A percentile compares a stretch with the other conserved stretches of the same genome.
phyloP scores from a whole-genome alignment of 2,329 filamentous ascomycete species.

The Xylaria sp. region DNA sequence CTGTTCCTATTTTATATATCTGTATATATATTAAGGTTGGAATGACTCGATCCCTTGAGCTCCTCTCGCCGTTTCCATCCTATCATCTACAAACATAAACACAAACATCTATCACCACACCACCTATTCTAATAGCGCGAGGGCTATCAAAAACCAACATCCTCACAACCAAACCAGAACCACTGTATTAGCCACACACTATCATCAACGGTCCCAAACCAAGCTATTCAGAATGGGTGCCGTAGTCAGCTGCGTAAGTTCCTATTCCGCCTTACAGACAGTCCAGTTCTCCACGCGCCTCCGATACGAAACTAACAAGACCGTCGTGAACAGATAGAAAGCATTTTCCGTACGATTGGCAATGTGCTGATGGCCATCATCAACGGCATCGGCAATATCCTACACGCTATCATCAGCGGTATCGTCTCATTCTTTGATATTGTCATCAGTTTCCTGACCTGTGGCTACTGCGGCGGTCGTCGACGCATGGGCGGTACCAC shows the following conservation, averaged over 20 bases:
- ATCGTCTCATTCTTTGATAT: constrained; percentile 73
- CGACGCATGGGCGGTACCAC: constrained; percentile 39
- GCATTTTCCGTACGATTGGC: constrained; percentile 72
- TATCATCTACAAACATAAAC: constrained; percentile 18
- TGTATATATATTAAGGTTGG: constrained; percentile 21
- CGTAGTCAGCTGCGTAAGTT: constrained; percentile 83
- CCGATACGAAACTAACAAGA: constrained; percentile 34
- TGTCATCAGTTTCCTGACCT: constrained; percentile 73
- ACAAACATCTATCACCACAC: constrained; percentile 14
- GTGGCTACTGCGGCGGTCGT: constrained; percentile 56
- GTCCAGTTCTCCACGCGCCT: not conserved
- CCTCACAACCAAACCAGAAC: constrained; percentile 27
- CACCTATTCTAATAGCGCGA: constrained; percentile 9
- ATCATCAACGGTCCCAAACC: constrained; percentile 4
- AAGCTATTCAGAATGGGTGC: constrained; percentile 74
- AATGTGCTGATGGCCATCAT: constrained; percentile 75
- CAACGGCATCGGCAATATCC: constrained; percentile 72
- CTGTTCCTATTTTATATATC: not conserved
- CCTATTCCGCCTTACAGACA: not conserved
- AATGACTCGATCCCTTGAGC: constrained; percentile 14
- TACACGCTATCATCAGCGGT: constrained; percentile 74
- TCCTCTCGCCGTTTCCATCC: not conserved
- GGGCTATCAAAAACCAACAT: constrained; percentile 18
- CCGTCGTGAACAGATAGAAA: constrained; percentile 60
- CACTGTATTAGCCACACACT: constrained; percentile 21